Evolutionary conservation across 306 rosid genomes (phyloP).

Genomic region (Comarum palustre): DNA sequence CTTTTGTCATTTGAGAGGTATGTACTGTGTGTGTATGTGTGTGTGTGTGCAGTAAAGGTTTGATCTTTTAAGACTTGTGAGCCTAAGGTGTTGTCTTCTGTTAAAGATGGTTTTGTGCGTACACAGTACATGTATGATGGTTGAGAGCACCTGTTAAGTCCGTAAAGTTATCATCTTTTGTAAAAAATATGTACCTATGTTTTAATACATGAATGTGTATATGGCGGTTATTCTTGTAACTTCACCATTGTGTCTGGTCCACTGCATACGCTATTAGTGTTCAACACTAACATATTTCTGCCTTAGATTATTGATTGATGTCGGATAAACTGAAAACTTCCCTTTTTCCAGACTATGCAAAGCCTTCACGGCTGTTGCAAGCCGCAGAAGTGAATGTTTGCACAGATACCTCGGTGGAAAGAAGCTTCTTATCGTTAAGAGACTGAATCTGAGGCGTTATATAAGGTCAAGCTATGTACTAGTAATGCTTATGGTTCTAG

Average conservation of each 20-base stretch:
- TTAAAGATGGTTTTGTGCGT: background rate
- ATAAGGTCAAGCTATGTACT: constrained; percentile 59
- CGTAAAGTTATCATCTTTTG: background rate
- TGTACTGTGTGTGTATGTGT: background rate
- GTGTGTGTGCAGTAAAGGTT: background rate
- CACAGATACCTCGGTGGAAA: constrained; percentile 41
- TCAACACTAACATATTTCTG: background rate
- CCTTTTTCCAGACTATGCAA: constrained; percentile 58
- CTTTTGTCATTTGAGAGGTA: background rate
- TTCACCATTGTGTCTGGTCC: background rate
- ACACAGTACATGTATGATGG: background rate
- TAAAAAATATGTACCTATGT: background rate
- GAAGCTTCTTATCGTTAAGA: constrained; percentile 33
- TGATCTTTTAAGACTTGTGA: background rate
- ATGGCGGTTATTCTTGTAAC: background rate
- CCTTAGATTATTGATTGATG: background rate
- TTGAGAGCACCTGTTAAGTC: background rate
- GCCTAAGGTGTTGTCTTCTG: background rate
- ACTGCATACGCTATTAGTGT: background rate
- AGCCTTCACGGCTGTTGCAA: constrained; percentile 60
- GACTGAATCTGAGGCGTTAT: constrained; percentile 44
- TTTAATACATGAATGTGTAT: background rate
- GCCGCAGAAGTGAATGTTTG: constrained; percentile 55
- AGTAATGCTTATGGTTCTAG: constrained; percentile 62
- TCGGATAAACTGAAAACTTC: background rate